phyloP scores from a whole-genome alignment of 345 rosid genomes.

The Firmiana major region DNA sequence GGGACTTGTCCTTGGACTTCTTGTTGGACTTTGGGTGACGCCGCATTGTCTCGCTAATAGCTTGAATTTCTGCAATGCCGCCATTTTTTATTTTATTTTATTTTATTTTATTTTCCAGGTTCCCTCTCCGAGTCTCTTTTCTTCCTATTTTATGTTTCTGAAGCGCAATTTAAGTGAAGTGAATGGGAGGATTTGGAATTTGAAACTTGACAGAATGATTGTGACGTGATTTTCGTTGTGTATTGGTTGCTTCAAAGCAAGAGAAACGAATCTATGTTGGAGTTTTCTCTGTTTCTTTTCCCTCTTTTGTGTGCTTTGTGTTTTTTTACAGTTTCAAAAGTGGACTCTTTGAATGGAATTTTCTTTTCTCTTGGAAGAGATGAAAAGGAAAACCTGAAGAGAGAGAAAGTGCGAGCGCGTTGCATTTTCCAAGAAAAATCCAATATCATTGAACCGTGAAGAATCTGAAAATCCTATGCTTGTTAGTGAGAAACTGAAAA shows the following conservation, averaged over 20 bases:
- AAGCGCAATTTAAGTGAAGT: conserved; percentile 10
- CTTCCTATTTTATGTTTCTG: background rate
- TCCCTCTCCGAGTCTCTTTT: background rate
- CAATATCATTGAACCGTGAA: background rate
- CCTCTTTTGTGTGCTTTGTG: background rate
- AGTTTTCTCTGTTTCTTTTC: conserved; percentile 4
- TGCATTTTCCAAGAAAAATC: conserved; percentile 31
- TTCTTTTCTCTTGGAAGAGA: background rate
- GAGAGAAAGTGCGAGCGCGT: background rate
- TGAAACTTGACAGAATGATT: conserved; percentile 10
- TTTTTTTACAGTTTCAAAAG: conserved; percentile 31
- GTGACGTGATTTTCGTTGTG: background rate
- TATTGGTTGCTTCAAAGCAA: conserved; percentile 28
- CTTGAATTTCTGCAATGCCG: conserved; percentile 80
- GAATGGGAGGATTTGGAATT: conserved; percentile 18
- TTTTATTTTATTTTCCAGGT: no score
- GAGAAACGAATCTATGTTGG: conserved; percentile 41
- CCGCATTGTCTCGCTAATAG: conserved; percentile 83
- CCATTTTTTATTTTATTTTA: conserved; percentile 48
- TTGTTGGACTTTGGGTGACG: conserved; percentile 70
- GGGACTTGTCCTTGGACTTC: conserved; percentile 79
- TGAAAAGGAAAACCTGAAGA: conserved; percentile 3
- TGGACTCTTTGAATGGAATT: conserved; percentile 56
- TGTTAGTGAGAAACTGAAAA: background rate
- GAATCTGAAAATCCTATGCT: background rate